These are phyloP conservation scores for Mortierella sp. DNA, from an alignment of 371 early-diverging fungal genomes.

Conservation along the genomic window DNA sequence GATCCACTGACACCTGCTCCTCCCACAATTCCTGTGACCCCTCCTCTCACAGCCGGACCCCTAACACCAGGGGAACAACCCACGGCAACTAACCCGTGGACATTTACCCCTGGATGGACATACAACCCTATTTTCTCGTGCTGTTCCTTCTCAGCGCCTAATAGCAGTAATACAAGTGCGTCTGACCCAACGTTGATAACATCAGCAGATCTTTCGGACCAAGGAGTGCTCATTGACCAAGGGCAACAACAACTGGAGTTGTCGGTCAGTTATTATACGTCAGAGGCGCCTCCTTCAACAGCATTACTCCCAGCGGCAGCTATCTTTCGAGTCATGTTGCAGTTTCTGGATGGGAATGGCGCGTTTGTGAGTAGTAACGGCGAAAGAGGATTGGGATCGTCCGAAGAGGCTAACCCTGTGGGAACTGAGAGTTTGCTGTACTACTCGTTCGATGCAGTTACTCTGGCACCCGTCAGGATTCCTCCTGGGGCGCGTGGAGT, in stretches of 20 bases:
- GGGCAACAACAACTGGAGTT: slow-evolving; percentile 52
- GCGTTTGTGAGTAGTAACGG: slow-evolving; percentile 26
- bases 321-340: slow-evolving; percentile 31
- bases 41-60: slow-evolving; percentile 34
- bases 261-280: slow-evolving; percentile 46
- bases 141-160: slow-evolving; percentile 31
- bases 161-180: neutral
- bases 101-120: slow-evolving; percentile 50
- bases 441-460: slow-evolving; percentile 42
- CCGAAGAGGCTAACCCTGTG: slow-evolving; percentile 16
- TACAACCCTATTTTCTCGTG: slow-evolving; percentile 54
- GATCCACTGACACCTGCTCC: slow-evolving; percentile 14
- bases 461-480: slow-evolving; percentile 27
- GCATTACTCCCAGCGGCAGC: slow-evolving; percentile 1
- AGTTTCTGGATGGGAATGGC: slow-evolving; percentile 41
- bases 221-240: slow-evolving; percentile 34
- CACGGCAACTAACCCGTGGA: slow-evolving; percentile 38
- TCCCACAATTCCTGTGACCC: slow-evolving; percentile 28
- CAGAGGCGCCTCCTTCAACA: slow-evolving; percentile 22
- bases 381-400: neutral
- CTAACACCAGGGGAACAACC: slow-evolving; percentile 23
- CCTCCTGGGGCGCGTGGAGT: slow-evolving; percentile 41
- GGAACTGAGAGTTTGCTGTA: slow-evolving; percentile 47
- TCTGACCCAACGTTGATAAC: slow-evolving; percentile 41
- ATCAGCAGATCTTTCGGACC: slow-evolving; percentile 30